Conservation (phyloP, 257 asterid species). For the Solanum sejunctum region DNA sequence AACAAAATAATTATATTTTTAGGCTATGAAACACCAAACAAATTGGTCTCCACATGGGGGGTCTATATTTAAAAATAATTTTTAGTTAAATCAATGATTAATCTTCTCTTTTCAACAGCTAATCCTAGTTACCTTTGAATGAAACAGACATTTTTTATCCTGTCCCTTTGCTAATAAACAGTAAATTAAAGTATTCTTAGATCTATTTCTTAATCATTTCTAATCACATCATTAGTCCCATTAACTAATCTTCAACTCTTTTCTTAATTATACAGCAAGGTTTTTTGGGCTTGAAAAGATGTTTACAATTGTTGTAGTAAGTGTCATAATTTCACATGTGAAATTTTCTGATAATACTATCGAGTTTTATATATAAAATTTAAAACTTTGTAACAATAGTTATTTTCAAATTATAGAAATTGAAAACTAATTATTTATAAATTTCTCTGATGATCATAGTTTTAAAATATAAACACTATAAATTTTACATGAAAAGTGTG, state of each 20-base stretch:
- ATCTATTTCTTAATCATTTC: not conserved
- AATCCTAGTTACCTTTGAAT: not conserved
- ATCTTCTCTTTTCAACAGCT: not conserved
- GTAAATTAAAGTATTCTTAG: not conserved
- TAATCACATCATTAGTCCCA: conserved; percentile 6
- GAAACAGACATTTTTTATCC: not conserved
- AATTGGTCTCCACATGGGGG: conserved; percentile 33
- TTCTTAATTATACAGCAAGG: not conserved
- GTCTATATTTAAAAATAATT: conserved; percentile 3
- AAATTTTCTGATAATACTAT: too few relatives aligned
- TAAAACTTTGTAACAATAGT: too few relatives aligned
- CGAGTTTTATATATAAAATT: too few relatives aligned
- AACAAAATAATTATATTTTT: not conserved
- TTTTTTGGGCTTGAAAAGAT: not conserved
- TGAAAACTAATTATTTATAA: too few relatives aligned
- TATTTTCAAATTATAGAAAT: too few relatives aligned
- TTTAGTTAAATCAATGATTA: not conserved
- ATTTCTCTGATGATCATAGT: accelerated
- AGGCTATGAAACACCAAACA: conserved; percentile 14
- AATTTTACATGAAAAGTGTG: not conserved
- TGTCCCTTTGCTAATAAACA: not conserved
- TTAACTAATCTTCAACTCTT: not conserved
- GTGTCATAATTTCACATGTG: too few relatives aligned
- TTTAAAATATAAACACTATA: not conserved
- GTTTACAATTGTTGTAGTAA: not conserved